These are phyloP conservation scores for Argentina anserina DNA, from an alignment of 306 rosid genomes.

Conservation along the genomic window DNA sequence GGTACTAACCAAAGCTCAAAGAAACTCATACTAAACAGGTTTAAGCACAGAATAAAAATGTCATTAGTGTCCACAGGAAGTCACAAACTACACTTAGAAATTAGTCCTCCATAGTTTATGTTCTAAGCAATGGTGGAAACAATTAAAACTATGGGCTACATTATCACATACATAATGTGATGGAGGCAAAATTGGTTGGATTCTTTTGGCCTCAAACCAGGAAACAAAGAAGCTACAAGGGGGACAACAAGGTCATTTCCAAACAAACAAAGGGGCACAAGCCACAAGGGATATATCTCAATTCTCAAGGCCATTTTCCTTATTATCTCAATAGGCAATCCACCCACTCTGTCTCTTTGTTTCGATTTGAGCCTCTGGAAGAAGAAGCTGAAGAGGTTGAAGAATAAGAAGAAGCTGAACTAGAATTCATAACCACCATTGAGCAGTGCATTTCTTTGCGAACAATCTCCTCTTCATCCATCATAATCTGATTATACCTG, in stretches of 20 bases:
- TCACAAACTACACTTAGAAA: conserved; percentile 10
- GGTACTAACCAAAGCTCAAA: background rate
- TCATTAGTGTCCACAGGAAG: conserved; percentile 31
- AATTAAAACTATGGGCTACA: conserved; percentile 25
- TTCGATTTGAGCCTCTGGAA: conserved; percentile 27
- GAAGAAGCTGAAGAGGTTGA: conserved; percentile 36
- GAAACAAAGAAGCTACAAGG: conserved; percentile 40
- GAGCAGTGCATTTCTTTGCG: conserved; percentile 42
- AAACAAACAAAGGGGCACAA: conserved; percentile 19
- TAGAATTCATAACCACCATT: conserved; percentile 35
- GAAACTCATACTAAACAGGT: conserved; percentile 7
- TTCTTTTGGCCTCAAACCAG: conserved; percentile 57
- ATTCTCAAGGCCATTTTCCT: background rate
- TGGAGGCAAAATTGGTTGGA: conserved; percentile 27
- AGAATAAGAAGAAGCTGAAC: conserved; percentile 29
- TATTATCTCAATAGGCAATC: conserved; percentile 33
- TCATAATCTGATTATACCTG: conserved; percentile 78
- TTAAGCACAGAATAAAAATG: conserved; percentile 10
- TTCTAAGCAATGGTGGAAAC: background rate
- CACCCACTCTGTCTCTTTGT: conserved; percentile 44
- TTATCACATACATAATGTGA: background rate
- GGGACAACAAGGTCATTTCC: conserved; percentile 36
- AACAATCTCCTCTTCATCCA: conserved; percentile 70
- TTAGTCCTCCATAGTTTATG: background rate
- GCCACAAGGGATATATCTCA: conserved; percentile 4